phyloP scores from a whole-genome alignment of 257 asterid genomes.

The Scutellaria minor region DNA sequence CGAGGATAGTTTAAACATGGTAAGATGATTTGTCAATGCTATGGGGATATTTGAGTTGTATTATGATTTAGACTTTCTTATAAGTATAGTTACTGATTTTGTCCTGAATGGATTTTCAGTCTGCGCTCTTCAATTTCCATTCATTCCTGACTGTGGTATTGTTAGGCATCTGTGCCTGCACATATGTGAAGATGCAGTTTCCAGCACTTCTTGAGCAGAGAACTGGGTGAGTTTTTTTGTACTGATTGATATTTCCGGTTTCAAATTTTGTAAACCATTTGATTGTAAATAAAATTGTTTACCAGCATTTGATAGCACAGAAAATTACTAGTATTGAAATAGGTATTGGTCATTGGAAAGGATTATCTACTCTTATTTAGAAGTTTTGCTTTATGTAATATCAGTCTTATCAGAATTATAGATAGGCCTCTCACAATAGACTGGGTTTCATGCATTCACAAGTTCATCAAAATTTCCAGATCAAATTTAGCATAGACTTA shows the following conservation, averaged over 20 bases:
- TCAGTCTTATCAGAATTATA: background rate
- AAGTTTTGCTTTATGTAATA: background rate
- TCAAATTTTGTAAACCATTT: background rate
- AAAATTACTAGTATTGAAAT: background rate
- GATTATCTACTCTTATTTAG: conserved; percentile 5
- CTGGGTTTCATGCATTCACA: background rate
- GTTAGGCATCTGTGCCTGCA: conserved; percentile 91
- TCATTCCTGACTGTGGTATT: conserved; percentile 88
- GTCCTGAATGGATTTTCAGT: conserved; percentile 54
- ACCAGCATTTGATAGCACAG: background rate
- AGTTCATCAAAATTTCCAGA: background rate
- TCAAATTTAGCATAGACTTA: conserved; percentile 20
- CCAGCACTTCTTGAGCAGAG: conserved; percentile 91
- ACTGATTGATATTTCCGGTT: background rate
- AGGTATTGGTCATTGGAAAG: background rate
- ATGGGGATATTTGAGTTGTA: background rate
- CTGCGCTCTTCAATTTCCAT: conserved; percentile 86
- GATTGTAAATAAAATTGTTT: background rate
- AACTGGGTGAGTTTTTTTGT: conserved; percentile 67
- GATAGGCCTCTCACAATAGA: conserved; percentile 9
- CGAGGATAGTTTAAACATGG: conserved; percentile 38
- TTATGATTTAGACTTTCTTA: background rate
- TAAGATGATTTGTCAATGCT: conserved; percentile 33
- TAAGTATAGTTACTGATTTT: conserved; percentile 28
- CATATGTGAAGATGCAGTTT: conserved; percentile 85